phyloP scores from a whole-genome alignment of 2,329 filamentous ascomycete species.

The Metarhizium robertsii region DNA sequence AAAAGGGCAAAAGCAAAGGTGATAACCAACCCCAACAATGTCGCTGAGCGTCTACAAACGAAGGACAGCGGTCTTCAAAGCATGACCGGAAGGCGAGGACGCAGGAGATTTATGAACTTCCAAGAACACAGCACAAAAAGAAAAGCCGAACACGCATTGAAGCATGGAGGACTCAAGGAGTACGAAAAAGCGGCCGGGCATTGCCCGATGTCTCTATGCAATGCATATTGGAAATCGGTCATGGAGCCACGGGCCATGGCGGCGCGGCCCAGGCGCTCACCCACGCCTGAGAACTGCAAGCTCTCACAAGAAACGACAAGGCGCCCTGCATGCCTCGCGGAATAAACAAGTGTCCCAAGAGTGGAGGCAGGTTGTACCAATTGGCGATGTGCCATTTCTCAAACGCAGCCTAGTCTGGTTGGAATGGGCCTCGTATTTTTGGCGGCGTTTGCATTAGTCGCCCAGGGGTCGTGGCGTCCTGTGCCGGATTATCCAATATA shows the following conservation, averaged over 20 bases:
- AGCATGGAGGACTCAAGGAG: background rate
- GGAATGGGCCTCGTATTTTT: slow-evolving; percentile 10
- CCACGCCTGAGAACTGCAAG: background rate
- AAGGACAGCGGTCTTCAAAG: background rate
- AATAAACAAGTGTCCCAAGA: background rate
- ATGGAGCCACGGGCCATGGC: background rate
- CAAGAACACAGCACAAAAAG: background rate
- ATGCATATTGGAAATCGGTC: slow-evolving; percentile 1
- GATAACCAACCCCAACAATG: background rate
- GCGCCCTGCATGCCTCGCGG: background rate
- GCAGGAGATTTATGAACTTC: background rate
- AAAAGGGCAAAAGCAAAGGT: background rate
- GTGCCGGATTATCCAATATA: background rate
- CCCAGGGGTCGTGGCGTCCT: background rate
- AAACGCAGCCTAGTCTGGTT: background rate
- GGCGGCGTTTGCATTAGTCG: slow-evolving; percentile 3
- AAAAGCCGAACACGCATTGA: background rate
- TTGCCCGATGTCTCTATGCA: background rate
- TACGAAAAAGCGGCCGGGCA: background rate
- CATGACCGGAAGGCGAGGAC: background rate
- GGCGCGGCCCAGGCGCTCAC: background rate
- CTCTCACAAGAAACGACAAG: background rate
- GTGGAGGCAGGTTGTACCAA: slow-evolving; percentile 3
- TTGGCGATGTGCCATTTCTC: background rate
- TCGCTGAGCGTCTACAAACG: background rate